Percentiles rank a stretch among this genome's conserved stretches.
Evolutionary conservation across 2,329 filamentous ascomycete species (phyloP).

Genomic region (Cordyceps cicadae): DNA sequence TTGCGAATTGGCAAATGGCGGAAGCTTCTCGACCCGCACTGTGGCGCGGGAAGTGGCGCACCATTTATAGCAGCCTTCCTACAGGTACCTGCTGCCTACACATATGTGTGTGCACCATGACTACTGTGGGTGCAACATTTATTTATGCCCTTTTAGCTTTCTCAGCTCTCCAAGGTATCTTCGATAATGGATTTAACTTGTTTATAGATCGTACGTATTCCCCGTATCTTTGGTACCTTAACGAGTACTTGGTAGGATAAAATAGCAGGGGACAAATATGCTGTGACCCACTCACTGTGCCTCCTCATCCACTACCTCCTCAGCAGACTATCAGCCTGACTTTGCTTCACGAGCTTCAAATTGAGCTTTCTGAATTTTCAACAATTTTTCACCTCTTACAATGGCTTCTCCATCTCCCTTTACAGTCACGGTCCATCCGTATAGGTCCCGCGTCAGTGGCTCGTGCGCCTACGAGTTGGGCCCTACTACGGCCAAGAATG

Average conservation of each 20-base stretch:
- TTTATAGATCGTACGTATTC: too few relatives aligned
- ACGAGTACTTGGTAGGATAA: too few relatives aligned
- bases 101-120: too few relatives aligned
- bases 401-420: constrained; percentile 29
- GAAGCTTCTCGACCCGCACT: constrained; percentile 10
- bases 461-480: constrained; percentile 42
- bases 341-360: too few relatives aligned
- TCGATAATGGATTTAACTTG: too few relatives aligned
- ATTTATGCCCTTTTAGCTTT: too few relatives aligned
- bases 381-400: neutral
- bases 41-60: neutral
- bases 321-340: neutral
- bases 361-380: neutral
- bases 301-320: neutral
- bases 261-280: too few relatives aligned
- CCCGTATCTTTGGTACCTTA: too few relatives aligned
- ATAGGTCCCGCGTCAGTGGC: constrained; percentile 30
- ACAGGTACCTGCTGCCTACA: neutral
- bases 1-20: neutral
- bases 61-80: neutral
- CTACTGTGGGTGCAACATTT: neutral
- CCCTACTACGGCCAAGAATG: constrained; percentile 38
- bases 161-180: too few relatives aligned
- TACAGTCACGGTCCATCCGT: constrained; percentile 38
- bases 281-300: too few relatives aligned